Evolutionary conservation across 2,329 filamentous ascomycete genomes (phyloP).

Genomic region (Ascochyta fabae): DNA sequence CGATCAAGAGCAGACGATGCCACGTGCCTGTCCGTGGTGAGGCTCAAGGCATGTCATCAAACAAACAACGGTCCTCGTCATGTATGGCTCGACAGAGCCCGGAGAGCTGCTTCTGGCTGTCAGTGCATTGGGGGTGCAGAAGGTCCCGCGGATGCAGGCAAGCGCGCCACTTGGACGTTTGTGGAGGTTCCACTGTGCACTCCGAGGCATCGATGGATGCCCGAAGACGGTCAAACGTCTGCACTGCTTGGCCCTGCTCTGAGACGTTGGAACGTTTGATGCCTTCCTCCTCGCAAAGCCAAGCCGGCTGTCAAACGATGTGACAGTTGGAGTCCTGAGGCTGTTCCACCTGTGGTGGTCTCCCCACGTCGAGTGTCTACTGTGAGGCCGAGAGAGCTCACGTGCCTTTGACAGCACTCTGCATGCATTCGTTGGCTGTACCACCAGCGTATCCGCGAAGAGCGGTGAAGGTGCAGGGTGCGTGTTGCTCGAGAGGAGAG

Average conservation of each 20-base stretch:
- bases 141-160: constrained; percentile 14
- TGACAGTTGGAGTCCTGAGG: constrained; percentile 27
- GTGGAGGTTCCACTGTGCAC: constrained; percentile 13
- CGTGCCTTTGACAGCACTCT: constrained; percentile 10
- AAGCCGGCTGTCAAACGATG: constrained; percentile 31
- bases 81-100: constrained; percentile 1
- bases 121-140: not conserved
- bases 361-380: constrained; percentile 7
- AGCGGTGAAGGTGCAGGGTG: constrained; percentile 31
- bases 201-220: constrained; percentile 10
- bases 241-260: constrained; percentile 25
- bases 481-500: not conserved
- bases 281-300: constrained; percentile 33
- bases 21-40: constrained; percentile 11
- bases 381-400: constrained; percentile 14
- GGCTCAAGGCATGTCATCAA: constrained; percentile 13
- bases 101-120: not conserved
- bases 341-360: constrained; percentile 23
- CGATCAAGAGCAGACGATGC: not conserved
- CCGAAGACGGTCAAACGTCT: constrained; percentile 26
- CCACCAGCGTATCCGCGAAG: constrained; percentile 23
- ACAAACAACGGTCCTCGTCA: constrained; percentile 11
- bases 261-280: constrained; percentile 35
- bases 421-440: constrained; percentile 23
- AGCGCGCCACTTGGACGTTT: constrained; percentile 14